Base-by-base conservation (phyloP, 164 flowering plant genomes). In the Cinnamomum micranthum region DNA sequence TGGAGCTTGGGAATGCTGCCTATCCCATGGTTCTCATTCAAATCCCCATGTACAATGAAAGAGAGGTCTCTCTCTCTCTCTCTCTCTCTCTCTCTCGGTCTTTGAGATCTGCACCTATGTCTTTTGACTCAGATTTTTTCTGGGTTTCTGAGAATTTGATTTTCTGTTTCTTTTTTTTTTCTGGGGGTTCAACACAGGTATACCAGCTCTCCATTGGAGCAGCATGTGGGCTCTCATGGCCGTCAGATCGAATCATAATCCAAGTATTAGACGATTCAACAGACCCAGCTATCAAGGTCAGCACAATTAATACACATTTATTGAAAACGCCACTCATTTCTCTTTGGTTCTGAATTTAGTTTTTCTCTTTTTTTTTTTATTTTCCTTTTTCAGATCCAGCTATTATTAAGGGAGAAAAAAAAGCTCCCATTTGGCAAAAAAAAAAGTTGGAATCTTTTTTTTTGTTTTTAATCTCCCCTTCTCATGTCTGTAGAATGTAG, bases 251-350 rank as follows among this genome's bases (percentile, higher is more conserved):
- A 10, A 85, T 91, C 74, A 86, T 93, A 35, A 85, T 93, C 55
- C 98, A 93, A 86, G 95, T 93, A 47, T 90, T 93, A 0, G 98
- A 93, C 64, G 98, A 93, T 78, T 93, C 98, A 41, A 93, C 95
- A 0, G 95, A 91, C 80, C 86, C 87, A 60, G 70, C 81, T 17
- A 84, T 89, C 80, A 92, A 90, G 92, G 97, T 92, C 52, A 2
- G 15, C 28, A n/a, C 59, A 64, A 19, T 75, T 28, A 69, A 55
- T 17, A 70, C 33, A 33, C 62, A 50, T 50, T 19, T 50, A 70
- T 70, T 20, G 25, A 41, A 47, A 19, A 9, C 55, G n/a, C 25
- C 59, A 17, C 63, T 0, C 63, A 6, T 6, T 59, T 15, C 51
- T 27, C 31, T 41, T 24, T 22, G 25, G 9, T 73, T 66, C 63